Evolutionary conservation across 257 asterid genomes (phyloP).

Genomic region (Solanum paucissectum): DNA sequence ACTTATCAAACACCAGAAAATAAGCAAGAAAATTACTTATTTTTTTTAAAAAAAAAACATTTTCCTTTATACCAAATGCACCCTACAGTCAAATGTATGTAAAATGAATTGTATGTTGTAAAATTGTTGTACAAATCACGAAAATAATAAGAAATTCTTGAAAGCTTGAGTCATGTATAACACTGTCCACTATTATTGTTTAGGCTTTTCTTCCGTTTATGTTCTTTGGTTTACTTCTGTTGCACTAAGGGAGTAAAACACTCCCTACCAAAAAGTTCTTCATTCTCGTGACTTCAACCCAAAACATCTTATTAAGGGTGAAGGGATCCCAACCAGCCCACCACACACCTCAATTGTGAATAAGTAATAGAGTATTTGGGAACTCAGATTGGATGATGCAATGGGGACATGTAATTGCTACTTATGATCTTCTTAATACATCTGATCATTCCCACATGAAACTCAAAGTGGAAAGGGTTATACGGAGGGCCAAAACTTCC

Average conservation of each 20-base stretch:
- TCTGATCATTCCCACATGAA: too few relatives aligned
- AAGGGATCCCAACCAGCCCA: not conserved
- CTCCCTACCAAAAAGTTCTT: not conserved
- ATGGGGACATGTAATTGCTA: too few relatives aligned
- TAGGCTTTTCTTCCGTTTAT: not conserved
- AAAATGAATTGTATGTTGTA: too few relatives aligned
- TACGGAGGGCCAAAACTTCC: too few relatives aligned
- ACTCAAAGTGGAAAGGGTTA: too few relatives aligned
- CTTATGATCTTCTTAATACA: too few relatives aligned
- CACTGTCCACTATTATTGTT: not conserved
- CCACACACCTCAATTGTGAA: not conserved
- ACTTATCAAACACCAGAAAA: too few relatives aligned
- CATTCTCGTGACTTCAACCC: not conserved
- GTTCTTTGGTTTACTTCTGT: not conserved
- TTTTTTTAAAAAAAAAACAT: too few relatives aligned
- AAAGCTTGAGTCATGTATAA: not conserved
- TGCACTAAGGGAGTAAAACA: not conserved
- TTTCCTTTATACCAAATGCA: not conserved
- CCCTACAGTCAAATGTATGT: not conserved
- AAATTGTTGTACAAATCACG: not conserved
- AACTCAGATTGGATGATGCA: too few relatives aligned
- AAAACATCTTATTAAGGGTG: not conserved
- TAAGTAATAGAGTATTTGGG: too few relatives aligned
- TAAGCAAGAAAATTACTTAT: not conserved
- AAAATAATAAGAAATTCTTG: not conserved